Conservation (phyloP, 441 rosid genomes). For the Pelargonium cotyledonis region DNA sequence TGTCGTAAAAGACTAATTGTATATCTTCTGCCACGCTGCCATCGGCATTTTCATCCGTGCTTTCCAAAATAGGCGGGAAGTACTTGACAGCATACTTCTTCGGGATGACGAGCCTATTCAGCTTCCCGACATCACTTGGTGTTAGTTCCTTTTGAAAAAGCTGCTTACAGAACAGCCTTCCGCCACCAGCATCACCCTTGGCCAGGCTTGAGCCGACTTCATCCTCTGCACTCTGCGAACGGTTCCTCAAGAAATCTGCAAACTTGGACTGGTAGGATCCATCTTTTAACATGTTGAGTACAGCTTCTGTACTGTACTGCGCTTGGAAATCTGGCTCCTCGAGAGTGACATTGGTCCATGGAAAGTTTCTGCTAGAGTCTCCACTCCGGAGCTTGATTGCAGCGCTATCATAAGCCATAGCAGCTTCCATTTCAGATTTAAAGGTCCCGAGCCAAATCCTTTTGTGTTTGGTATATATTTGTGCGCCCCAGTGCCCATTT, state of each 20-base stretch:
- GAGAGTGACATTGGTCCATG: conserved; percentile 20
- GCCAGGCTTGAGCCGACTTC: conserved; percentile 17
- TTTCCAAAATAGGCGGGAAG: conserved; percentile 34
- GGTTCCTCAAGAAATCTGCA: conserved; percentile 24
- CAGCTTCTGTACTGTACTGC: conserved; percentile 30
- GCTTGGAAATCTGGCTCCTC: conserved; percentile 44
- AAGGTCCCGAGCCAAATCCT: conserved; percentile 70
- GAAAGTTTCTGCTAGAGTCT: conserved; percentile 39
- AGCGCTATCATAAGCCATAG: conserved; percentile 64
- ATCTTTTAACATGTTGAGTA: conserved; percentile 47
- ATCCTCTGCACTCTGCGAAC: conserved; percentile 8
- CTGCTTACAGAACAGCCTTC: conserved; percentile 30
- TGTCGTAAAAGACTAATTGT: conserved; percentile 39
- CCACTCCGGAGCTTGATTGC: conserved; percentile 42
- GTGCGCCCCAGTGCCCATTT: conserved; percentile 66
- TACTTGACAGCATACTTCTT: conserved; percentile 56
- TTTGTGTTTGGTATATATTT: conserved; percentile 46
- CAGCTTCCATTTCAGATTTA: conserved; percentile 49
- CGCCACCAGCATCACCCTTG: conserved; percentile 2
- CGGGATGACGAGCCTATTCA: conserved; percentile 81
- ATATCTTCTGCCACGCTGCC: conserved; percentile 16
- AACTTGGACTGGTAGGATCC: conserved; percentile 42
- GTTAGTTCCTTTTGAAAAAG: conserved; percentile 73
- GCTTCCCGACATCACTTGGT: conserved; percentile 82
- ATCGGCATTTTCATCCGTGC: conserved; percentile 5